Evolutionary conservation across 75 land plant genomes (phyloP), one percentile per base, ranked within the genome.

Genomic region (Picea sitchensis): DNA sequence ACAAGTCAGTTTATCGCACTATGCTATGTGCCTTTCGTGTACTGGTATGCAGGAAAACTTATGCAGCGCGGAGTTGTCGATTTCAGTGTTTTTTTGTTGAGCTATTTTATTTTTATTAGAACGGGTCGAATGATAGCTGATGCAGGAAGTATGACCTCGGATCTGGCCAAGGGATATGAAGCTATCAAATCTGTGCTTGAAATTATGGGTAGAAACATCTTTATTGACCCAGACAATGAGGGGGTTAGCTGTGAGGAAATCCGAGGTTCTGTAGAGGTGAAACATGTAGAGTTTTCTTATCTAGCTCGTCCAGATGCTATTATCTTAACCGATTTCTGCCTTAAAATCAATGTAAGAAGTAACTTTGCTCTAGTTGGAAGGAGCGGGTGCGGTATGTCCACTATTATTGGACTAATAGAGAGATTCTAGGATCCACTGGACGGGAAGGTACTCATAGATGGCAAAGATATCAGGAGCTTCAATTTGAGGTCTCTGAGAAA

Each of bases 341-440:
- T 93, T 3, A 82, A 56, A 34, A 85, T 93, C 20, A 80, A 82
- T 5, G 86, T 89, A n/a, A 89, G 89, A 30, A 85, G 59, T 21
- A 81, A 89, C 44, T 60, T 77, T 6, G 95, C 93, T 11, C 82
- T 93, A 26, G 95, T 93, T 41, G 95, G 93, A 0, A 88, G 82
- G 62, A 93, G 95, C 60, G 95, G 95, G 14, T 93, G 89, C 20
- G 95, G 95, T 13, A 93, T 91, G 79, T 93, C 95, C 26, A 89
- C 95, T 26, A 79, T 93, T 59, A 87, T 93, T 58, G 83, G 87
- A 1, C 80, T 93, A 12, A 81, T 93, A 34, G 93, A 89, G 73
- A 83, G 95, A 36, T 93, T 91, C 77, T 93, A 93, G 61, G 95
- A 91, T 58, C 92, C 95, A 15, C 5, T 82, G 9, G 81, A 71